These are phyloP conservation scores for Chaetomiaceae sp. DNA, from an alignment of 2,329 filamentous ascomycete genomes.

Conservation along the genomic window DNA sequence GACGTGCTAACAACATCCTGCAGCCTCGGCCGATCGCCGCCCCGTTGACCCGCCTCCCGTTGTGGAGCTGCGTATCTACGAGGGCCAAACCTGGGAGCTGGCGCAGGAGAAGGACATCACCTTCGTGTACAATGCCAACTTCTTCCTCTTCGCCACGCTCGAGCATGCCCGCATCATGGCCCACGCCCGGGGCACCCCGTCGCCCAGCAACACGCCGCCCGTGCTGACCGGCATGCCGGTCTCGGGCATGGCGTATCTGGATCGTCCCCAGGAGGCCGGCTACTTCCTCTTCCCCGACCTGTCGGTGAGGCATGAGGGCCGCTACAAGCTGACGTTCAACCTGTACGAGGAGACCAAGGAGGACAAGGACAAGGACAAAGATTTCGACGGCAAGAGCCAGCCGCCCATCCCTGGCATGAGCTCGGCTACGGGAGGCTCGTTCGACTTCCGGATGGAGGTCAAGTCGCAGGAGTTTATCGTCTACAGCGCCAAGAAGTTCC, in stretches of 20 bases:
- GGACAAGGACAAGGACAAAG: constrained; percentile 62
- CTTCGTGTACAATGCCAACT: constrained; percentile 90
- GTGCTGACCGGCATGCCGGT: constrained; percentile 92
- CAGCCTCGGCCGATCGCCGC: constrained; percentile 78
- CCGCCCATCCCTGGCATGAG: constrained; percentile 27
- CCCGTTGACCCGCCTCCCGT: constrained; percentile 94
- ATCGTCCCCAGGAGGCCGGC: constrained; percentile 70
- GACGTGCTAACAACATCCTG: constrained; percentile 12
- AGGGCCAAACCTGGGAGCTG: constrained; percentile 57
- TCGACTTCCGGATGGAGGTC: constrained; percentile 84
- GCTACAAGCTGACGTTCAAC: constrained; percentile 85
- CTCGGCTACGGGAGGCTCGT: constrained; percentile 43
- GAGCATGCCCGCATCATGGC: constrained; percentile 80
- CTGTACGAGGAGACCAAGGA: constrained; percentile 93
- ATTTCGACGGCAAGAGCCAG: constrained; percentile 25
- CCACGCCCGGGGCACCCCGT: constrained; percentile 62
- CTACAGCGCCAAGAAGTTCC: constrained; percentile 97
- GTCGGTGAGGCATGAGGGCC: constrained; percentile 90
- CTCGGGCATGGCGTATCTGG: constrained; percentile 91
- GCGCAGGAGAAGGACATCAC: constrained; percentile 69
- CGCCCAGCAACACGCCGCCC: constrained; percentile 63
- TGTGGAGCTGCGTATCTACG: constrained; percentile 80
- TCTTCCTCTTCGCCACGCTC: constrained; percentile 92
- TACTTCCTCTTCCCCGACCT: constrained; percentile 98
- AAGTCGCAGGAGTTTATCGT: constrained; percentile 83